Base-by-base conservation (phyloP, 257 asterid genomes). In the Solanum etuberosum region DNA sequence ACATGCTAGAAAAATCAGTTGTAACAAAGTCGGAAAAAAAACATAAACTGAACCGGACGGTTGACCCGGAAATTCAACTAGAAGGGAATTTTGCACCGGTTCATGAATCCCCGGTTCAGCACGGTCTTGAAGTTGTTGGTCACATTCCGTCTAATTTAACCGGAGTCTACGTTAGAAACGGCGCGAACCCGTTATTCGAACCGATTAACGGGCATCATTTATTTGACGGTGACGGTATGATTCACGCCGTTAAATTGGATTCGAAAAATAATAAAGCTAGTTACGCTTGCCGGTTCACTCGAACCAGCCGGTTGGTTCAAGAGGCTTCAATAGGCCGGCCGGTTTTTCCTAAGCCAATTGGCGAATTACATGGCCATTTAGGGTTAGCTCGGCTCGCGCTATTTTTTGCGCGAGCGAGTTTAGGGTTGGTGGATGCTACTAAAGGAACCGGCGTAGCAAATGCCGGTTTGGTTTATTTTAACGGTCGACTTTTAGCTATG, bases 201-300 rank as follows among this genome's bases (percentile, higher is more conserved):
- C 97, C 95, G 1, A 73, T 21, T 86, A 86, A 87, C 73, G 93
- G 97, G 34, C 95, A 92, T 93, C 97, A 94, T 81, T 90, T 93
- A 35, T 94, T 94, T 84, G 95, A 94, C 85, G 97, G 97, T 2
- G 97, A 94, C 42, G 95, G 96, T 43, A 94, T 94, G 95, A 88
- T 94, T 46, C 96, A 94, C 46, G 97, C 94, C 20, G 90, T 94
- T 43, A 93, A 86, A 1, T 42, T 93, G 6, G 68, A 83, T 4
- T 74, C 88, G 12, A 0, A 27, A 3, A 90, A 86, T 8, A 90
- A 90, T 25, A 85, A 16, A 2, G 96, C 93, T 25, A 89, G 94
- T 83, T 93, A 94, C 37, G 87, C 93, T 1, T 92, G 95, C 88
- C 92, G 96, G 74, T 92, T 93, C 90, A 93, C 92, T 40, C 86